Evolutionary conservation across 371 early-diverging fungal genomes (phyloP), one percentile per base, ranked within the genome.

Genomic region (Rhizopus arrhizus): DNA sequence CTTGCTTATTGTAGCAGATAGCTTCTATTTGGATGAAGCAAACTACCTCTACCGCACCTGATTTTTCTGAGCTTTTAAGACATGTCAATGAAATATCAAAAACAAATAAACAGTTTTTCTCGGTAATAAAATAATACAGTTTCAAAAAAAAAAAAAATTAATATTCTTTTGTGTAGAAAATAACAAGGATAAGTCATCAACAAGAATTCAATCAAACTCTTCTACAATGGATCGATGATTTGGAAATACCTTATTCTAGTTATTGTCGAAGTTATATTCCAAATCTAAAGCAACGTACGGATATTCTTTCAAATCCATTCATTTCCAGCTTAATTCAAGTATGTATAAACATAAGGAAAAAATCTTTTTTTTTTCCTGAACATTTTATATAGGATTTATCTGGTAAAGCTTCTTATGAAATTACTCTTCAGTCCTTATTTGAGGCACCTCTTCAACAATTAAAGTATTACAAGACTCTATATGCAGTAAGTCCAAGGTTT

Each of bases 211-310:
- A 78, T 29, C 75, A 76, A 41, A 59, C 61, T 9, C 59, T 83
- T 13, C 73, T 81, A 77, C 68, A 69, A 52, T 83, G 83, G 83
- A 81, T 80, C 5, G 60, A 81, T 59, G 81, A 81, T 58, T 70
- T 83, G 67, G 81, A 81, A 63, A 66, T 60, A 3, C 77, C 83
- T n/a, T 83, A 83, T 59, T 69, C 78, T 5, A 75, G 75, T 32
- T 83, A 72, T 70, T 68, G 61, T 49, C 64, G 73, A 52, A 65
- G 69, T 10, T 79, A 58, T 42, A 74, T 76, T 16, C 60, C 53
- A 40, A 67, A 75, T 28, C 55, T 83, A 33, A 69, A 78, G 58
- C 42, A 70, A 28, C 73, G 80, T 13, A 28, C 53, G 8, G 81
- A 77, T 51, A 74, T 83, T 48, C 53, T 68, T 29, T 29, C 42